These are phyloP conservation scores for Auricularia auricula-judae DNA, from an alignment of 768 basidiomycete species.

Conservation along the genomic window DNA sequence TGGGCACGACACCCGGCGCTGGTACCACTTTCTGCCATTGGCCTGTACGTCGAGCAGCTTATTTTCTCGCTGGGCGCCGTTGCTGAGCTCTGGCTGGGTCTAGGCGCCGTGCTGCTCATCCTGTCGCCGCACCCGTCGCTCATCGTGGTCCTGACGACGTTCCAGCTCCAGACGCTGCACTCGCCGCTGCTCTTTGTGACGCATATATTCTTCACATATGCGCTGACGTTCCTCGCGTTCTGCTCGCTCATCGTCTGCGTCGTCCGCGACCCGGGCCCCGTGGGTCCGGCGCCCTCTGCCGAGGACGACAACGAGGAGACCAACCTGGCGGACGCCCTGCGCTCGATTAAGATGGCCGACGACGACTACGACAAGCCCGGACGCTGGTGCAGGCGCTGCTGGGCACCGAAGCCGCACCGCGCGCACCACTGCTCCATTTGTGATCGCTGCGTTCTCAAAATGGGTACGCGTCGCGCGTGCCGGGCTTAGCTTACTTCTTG, in stretches of 20 bases:
- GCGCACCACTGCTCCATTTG: conserved; percentile 70
- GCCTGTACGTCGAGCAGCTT: background rate
- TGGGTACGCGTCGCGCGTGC: conserved; percentile 38
- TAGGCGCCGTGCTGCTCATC: conserved; percentile 44
- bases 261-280: conserved; percentile 64
- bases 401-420: conserved; percentile 70
- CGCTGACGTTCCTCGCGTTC: conserved; percentile 56
- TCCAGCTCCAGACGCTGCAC: conserved; percentile 47
- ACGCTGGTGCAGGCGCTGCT: conserved; percentile 72
- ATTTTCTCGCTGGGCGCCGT: background rate
- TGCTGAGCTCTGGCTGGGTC: background rate
- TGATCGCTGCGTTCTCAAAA: conserved; percentile 70
- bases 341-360: conserved; percentile 19
- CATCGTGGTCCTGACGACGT: conserved; percentile 53
- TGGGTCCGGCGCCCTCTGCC: conserved; percentile 20
- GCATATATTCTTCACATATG: conserved; percentile 51
- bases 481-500: background rate
- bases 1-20: background rate
- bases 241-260: conserved; percentile 65
- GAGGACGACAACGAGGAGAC: conserved; percentile 29
- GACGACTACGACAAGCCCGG: conserved; percentile 39
- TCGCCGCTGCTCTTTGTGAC: conserved; percentile 33
- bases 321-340: conserved; percentile 48
- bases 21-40: background rate
- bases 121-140: conserved; percentile 67